Conservation (phyloP, 2,329 filamentous ascomycete species). For the Neobulgaria alba region DNA sequence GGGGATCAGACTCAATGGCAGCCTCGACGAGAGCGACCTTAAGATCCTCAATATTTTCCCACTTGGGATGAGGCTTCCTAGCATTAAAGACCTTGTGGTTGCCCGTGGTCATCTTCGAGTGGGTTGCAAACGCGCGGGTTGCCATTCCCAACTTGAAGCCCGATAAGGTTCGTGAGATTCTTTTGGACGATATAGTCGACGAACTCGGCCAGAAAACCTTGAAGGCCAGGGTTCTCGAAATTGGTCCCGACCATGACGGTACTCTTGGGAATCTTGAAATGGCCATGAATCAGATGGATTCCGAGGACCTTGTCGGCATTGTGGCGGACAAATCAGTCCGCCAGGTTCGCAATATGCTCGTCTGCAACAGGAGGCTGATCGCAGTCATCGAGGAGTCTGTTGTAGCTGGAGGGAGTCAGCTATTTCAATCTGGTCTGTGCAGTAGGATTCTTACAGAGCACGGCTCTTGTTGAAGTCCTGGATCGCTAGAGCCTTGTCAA, state of each 20-base stretch:
- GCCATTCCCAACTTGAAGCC: slow-evolving; percentile 11
- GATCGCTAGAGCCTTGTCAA: slow-evolving; percentile 9
- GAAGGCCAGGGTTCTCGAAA: slow-evolving; percentile 14
- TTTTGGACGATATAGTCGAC: slow-evolving; percentile 13
- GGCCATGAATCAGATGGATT: slow-evolving; percentile 18
- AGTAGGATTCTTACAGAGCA: slow-evolving; percentile 9
- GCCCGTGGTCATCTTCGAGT: slow-evolving; percentile 3
- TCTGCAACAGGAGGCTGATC: slow-evolving; percentile 9
- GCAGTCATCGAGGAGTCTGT: slow-evolving; percentile 7
- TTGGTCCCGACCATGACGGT: slow-evolving; percentile 20
- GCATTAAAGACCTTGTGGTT: slow-evolving; percentile 7
- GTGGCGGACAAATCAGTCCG: slow-evolving; percentile 9
- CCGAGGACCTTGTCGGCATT: slow-evolving; percentile 17
- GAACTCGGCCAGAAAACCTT: slow-evolving; percentile 10
- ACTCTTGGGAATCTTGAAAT: slow-evolving; percentile 19
- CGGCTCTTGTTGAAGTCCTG: slow-evolving; percentile 11
- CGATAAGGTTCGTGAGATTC: slow-evolving; percentile 12
- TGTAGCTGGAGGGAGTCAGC: slow-evolving; percentile 7
- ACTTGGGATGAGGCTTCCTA: slow-evolving; percentile 7
- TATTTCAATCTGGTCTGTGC: slow-evolving; percentile 3
- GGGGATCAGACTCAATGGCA: too few species aligned
- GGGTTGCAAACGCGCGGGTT: slow-evolving; percentile 7
- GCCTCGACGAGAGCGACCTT: slow-evolving; percentile 8
- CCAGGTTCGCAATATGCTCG: slow-evolving; percentile 11
- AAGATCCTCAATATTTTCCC: slow-evolving; percentile 4